Conservation (phyloP, 139 green algal genomes). For the Pseudopediastrum boryanum region DNA sequence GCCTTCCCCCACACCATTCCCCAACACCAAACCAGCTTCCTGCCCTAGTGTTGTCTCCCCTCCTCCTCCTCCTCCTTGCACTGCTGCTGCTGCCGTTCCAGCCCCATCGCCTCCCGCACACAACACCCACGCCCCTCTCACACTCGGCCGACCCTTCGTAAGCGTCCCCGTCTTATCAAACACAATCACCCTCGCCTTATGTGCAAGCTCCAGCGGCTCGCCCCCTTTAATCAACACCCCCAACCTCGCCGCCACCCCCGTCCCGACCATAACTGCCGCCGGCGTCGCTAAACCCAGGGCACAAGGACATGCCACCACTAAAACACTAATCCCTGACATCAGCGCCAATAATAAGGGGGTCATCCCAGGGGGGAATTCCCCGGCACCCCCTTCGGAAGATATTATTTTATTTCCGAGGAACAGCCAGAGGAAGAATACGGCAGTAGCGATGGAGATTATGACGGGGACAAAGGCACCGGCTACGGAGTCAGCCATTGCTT, state of each 20-base stretch:
- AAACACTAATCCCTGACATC: slow-evolving; percentile 77
- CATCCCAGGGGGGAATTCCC: slow-evolving; percentile 77
- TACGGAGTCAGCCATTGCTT: slow-evolving; percentile 80
- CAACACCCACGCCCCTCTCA: too few species aligned
- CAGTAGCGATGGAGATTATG: slow-evolving; percentile 59
- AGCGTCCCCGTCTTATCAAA: slow-evolving; percentile 98
- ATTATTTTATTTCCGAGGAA: background rate
- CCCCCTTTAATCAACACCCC: background rate
- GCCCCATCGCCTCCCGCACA: too few species aligned
- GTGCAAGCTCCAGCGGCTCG: background rate
- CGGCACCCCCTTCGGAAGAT: background rate
- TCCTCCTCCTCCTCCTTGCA: too few species aligned
- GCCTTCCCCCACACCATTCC: too few species aligned
- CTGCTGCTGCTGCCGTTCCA: too few species aligned
- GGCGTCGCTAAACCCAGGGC: slow-evolving; percentile 95
- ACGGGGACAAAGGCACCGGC: slow-evolving; percentile 89
- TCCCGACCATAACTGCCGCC: slow-evolving; percentile 94
- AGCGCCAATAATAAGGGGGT: slow-evolving; percentile 85
- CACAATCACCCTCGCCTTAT: slow-evolving; percentile 52
- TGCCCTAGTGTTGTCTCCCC: too few species aligned
- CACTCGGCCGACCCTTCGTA: too few species aligned
- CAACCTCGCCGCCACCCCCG: slow-evolving; percentile 46
- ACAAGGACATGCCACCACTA: slow-evolving; percentile 98
- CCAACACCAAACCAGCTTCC: too few species aligned
- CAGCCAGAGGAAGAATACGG: slow-evolving; percentile 39